These are phyloP conservation scores for Obelidium mucronatum DNA, from an alignment of 192 early-diverging fungal genomes.

Conservation along the genomic window DNA sequence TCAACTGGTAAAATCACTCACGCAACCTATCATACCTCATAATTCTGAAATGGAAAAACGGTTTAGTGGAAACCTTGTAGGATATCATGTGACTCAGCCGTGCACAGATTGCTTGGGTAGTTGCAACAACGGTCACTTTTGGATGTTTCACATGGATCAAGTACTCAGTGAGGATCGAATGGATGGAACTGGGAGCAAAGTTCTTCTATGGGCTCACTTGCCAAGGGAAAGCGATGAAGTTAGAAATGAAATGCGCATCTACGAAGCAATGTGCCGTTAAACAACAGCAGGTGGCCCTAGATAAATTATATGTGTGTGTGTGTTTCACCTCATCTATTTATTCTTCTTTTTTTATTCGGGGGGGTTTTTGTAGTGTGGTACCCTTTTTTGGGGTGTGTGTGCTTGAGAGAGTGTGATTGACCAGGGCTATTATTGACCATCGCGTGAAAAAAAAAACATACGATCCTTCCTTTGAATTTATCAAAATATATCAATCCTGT, in stretches of 20 bases:
- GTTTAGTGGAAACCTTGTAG: slow-evolving; percentile 66
- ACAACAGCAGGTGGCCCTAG: neutral
- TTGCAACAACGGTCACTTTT: slow-evolving; percentile 90
- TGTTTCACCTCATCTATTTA: too few relatives aligned
- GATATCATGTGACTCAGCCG: slow-evolving; percentile 80
- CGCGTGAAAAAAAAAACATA: too few relatives aligned
- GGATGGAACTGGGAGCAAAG: slow-evolving; percentile 23
- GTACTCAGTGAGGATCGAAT: slow-evolving; percentile 64
- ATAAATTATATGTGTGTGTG: too few relatives aligned
- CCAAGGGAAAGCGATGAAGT: slow-evolving; percentile 25
- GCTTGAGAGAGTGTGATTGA: too few relatives aligned
- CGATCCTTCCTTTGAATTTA: too few relatives aligned
- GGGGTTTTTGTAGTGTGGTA: too few relatives aligned
- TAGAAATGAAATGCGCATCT: slow-evolving; percentile 24
- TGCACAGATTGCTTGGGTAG: slow-evolving; percentile 81
- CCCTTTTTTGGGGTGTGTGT: too few relatives aligned
- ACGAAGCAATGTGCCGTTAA: slow-evolving; percentile 32
- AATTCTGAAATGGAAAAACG: neutral
- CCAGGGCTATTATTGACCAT: too few relatives aligned
- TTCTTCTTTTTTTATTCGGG: too few relatives aligned
- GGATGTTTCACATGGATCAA: slow-evolving; percentile 84
- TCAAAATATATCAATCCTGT: too few relatives aligned
- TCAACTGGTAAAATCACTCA: slow-evolving; percentile 61
- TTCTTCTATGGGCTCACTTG: slow-evolving; percentile 25
- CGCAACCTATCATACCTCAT: neutral